Base-by-base conservation (phyloP, 2,329 filamentous ascomycete species). In the Aspergillus sp. region DNA sequence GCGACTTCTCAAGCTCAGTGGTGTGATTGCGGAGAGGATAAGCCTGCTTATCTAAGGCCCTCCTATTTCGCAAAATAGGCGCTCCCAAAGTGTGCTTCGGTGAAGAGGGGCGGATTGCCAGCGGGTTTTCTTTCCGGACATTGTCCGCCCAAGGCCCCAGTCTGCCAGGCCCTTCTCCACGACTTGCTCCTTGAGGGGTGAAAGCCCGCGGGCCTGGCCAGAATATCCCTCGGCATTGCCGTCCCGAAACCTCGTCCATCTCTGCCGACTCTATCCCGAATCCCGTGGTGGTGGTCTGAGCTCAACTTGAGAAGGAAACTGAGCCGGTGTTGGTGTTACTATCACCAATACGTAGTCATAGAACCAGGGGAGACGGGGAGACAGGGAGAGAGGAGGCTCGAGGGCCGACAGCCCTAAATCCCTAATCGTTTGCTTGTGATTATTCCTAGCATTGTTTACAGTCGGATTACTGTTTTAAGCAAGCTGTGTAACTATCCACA, bases 201-300 rank as follows among this genome's bases (percentile, higher is more conserved):
- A 11, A 35, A 51, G 41, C 23, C 44, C 51, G 53, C 50, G 47
- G 60, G 51, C 41, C 57, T 54, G 57, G 58, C 54, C 55, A 57
- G 57, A 64, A 60, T 60, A 57, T 62, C 43, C 55, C 61, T 66
- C 65, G 65, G 65, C 59, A 63, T 67, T 37, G 48, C 61, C 64
- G 56, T 54, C 58, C 65, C 64, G 65, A 63, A 21, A 57, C 19
- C 47, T 46, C 45, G 51, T 23, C 57, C 27, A 17, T 27, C 46
- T 55, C 35, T 62, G 61, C 64, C 65, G 65, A 67, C 39, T 57
- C 59, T 59, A 37, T 66, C 65, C 65, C 65, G 65, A 65, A 57
- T 66, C 62, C 65, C 65, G 64, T 67, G 58, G 56, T 66, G 61
- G 65, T 64, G 54, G 54, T 41, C 59, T 67, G 65, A 66, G 59